Conservation (phyloP, 75 land plant genomes). For the Adiantum capillusveneris region DNA sequence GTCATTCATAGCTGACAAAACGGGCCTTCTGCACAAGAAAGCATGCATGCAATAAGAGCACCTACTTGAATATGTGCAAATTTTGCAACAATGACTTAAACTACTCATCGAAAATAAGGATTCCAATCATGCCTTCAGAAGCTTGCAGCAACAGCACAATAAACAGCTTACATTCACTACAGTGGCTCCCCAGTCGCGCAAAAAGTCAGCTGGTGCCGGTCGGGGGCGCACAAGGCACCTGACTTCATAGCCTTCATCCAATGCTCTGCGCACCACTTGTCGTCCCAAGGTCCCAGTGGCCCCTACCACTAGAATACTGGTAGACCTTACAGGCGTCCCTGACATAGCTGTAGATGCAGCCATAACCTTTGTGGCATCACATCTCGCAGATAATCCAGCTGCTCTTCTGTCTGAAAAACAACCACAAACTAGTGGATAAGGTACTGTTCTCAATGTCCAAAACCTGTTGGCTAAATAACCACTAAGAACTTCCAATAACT, state of each 20-base stretch:
- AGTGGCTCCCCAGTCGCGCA: constrained; percentile 98
- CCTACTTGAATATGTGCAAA: too few relatives aligned
- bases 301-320: constrained; percentile 91
- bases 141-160: too few relatives aligned
- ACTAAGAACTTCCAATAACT: too few relatives aligned
- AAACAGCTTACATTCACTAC: constrained; percentile 75
- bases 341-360: constrained; percentile 37
- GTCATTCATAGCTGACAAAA: too few relatives aligned
- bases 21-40: too few relatives aligned
- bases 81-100: too few relatives aligned
- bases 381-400: constrained; percentile 7
- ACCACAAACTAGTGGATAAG: too few relatives aligned
- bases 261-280: constrained; percentile 86
- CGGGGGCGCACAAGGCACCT: constrained; percentile 95
- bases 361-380: constrained; percentile 22
- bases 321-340: constrained; percentile 88
- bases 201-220: constrained; percentile 95
- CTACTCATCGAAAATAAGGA: too few relatives aligned
- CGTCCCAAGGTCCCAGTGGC: constrained; percentile 97
- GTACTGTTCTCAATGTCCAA: too few relatives aligned
- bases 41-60: too few relatives aligned
- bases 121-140: too few relatives aligned
- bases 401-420: constrained; percentile 6
- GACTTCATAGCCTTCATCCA: constrained; percentile 98
- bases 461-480: too few relatives aligned